A percentile compares a stretch with the other conserved stretches of the same genome.
phyloP scores from a whole-genome alignment of 768 basidiomycete species.

The Pulveroboletus sp. region DNA sequence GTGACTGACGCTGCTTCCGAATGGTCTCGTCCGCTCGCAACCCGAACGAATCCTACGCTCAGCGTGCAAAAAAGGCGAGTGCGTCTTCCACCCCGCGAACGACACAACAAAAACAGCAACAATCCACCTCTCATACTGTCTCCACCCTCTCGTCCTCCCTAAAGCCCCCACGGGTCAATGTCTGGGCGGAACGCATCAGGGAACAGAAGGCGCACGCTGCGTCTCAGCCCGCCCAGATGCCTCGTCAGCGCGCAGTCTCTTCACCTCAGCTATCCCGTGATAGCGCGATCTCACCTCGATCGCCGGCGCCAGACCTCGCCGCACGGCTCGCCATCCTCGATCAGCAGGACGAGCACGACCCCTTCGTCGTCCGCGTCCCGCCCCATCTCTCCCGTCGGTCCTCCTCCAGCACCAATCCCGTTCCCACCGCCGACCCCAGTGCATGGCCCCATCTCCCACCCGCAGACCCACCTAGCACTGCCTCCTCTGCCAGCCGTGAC shows the following conservation, averaged over 20 bases:
- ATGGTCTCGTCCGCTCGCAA: conserved; percentile 34
- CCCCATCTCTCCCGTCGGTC: conserved; percentile 30
- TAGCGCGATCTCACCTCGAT: conserved; percentile 17
- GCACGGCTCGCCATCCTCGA: conserved; percentile 20
- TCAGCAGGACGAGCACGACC: conserved; percentile 34
- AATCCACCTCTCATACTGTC: background rate
- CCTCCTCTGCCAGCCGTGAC: conserved; percentile 36
- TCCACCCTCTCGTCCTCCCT: conserved; percentile 2
- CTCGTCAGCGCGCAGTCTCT: conserved; percentile 10
- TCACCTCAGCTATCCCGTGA: conserved; percentile 13
- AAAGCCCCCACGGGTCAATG: conserved; percentile 31
- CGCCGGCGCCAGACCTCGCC: conserved; percentile 13
- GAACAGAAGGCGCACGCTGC: conserved; percentile 33
- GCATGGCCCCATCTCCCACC: conserved; percentile 20
- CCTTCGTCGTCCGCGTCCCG: conserved; percentile 41
- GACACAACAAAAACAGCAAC: conserved; percentile 3
- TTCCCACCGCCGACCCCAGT: conserved; percentile 15
- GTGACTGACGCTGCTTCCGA: conserved; percentile 20
- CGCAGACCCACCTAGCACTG: conserved; percentile 22
- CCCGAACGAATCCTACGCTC: conserved; percentile 53
- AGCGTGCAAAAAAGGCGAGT: conserved; percentile 45
- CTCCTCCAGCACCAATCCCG: conserved; percentile 22
- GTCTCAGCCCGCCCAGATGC: conserved; percentile 14
- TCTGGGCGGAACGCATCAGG: conserved; percentile 41
- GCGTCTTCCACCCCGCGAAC: conserved; percentile 2